Base-by-base conservation (phyloP, 805 yeast species). In the Myxozyma nipponensis region DNA sequence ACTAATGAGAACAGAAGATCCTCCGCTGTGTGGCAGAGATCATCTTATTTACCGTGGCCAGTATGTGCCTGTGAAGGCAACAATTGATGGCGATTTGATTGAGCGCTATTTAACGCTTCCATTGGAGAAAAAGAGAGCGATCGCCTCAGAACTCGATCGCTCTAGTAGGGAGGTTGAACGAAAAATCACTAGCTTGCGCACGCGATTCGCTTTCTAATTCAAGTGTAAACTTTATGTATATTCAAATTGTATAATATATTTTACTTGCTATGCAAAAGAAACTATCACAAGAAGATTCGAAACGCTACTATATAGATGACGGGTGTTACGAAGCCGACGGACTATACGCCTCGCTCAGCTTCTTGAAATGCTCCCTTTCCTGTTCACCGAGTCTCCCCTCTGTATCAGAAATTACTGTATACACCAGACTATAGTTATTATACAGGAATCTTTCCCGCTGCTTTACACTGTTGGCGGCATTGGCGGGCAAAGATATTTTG, bases 81-180 rank as follows among this genome's bases (percentile, higher is more conserved):
- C 85, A 2, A 75, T 93, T 37, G 97, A 93, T 68, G 98, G 98
- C 7, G 98, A 93, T 63, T 70, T 86, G 15, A 72, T 91, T 42
- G 96, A 88, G 60, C 64, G 67, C 38, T 86, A 72, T 61, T 67
- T 62, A 42, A 61, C 30, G 18, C 56, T 67, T 17, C 46, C 61
- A 6, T 23, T 18, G 1, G 62, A 54, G 2, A 47, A 35, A 42
- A 57, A 64, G 50, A 57, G 57, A 19, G 44, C 34, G 17, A 61
- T 69, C 28, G 72, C 73, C 2, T 50, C 50, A 10, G 62, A 56
- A 22, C 51, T 71, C 24, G 72, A 66, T 23, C 53, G 64, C 25
- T 52, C 69, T 1, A 61, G 59, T 2, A 41, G 58, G 3, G 71
- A 62, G 43, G 59, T 69, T 19, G 68, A 63, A 41, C 54, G 66